These are phyloP conservation scores for Xylaria sp. DNA, from an alignment of 2,329 filamentous ascomycete genomes.

Conservation along the genomic window DNA sequence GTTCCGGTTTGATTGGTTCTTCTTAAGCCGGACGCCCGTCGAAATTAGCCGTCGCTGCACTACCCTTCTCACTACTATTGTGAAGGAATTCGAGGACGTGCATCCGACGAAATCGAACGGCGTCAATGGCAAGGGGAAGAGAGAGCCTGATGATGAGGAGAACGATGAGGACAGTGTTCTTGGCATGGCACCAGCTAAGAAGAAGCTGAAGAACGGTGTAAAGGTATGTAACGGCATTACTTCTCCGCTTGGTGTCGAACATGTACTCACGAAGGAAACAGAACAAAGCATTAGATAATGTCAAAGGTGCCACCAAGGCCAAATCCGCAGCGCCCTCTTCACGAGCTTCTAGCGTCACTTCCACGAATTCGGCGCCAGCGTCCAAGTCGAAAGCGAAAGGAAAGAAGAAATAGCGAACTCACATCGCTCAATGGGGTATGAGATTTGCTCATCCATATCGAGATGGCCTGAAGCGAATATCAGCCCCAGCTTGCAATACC, in stretches of 20 bases:
- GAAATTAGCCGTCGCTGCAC: conserved; percentile 94
- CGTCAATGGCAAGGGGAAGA: conserved; percentile 76
- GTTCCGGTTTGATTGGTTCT: conserved; percentile 99
- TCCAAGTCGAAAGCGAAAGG: conserved; percentile 59
- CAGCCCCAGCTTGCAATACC: background rate
- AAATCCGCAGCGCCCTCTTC: conserved; percentile 82
- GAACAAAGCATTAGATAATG: conserved; percentile 93
- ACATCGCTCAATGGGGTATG: conserved; percentile 11
- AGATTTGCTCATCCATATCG: background rate
- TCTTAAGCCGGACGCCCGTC: conserved; percentile 91
- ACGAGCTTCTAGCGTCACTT: conserved; percentile 87
- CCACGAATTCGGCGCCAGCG: conserved; percentile 69
- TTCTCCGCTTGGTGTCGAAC: background rate
- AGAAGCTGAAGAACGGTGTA: conserved; percentile 89
- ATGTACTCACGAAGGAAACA: conserved; percentile 54
- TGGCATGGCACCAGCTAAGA: conserved; percentile 87
- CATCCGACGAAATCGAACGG: conserved; percentile 66
- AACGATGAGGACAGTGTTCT: conserved; percentile 86
- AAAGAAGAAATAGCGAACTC: conserved; percentile 61
- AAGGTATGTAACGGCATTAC: conserved; percentile 70
- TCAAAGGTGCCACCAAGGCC: conserved; percentile 80
- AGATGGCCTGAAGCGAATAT: background rate
- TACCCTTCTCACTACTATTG: conserved; percentile 92
- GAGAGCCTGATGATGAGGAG: conserved; percentile 81
- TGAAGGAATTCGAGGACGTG: conserved; percentile 88